Evolutionary conservation across 164 flowering plant genomes (phyloP), one percentile per base, ranked within the genome.

Genomic region (Malania oleifera): DNA sequence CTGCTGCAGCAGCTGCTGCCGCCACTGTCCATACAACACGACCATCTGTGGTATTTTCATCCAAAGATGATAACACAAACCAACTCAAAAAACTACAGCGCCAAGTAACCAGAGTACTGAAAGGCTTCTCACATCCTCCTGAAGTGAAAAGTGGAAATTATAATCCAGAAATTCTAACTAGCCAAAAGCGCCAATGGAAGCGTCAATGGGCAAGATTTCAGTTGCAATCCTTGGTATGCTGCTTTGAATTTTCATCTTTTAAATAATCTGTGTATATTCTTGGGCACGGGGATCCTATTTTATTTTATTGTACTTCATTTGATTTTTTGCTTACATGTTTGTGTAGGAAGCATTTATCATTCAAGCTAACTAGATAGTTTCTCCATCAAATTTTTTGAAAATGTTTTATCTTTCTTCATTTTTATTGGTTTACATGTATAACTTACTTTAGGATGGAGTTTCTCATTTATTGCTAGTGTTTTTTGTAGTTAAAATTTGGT

Each of bases 201-300:
- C 96, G 99, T 28, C 99, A 95, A 67, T 95, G 99, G 99, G 96
- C 98, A 54, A 89, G 72, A 69, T 81, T 83, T 74, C 99, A 95
- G 70, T 67, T 80, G 75, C 98, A 82, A 59, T 74, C 82, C 60
- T 73, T 95, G 98, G 99, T 91, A 83, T 20, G 80, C 24, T 52
- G 15, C 29, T 50, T 38, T 44, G 5, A 4, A 17, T 44, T 44
- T 6, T 31, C n/a, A n/a, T n/a, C n/a, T n/a, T n/a, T n/a, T n/a
- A n/a, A n/a, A n/a, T n/a, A n/a, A n/a, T n/a, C n/a, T n/a, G n/a
- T n/a, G n/a, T n/a, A n/a, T n/a, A n/a, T n/a, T n/a, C n/a, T n/a
- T n/a, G n/a, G n/a, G n/a, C n/a, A n/a, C n/a, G n/a, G n/a, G n/a
- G n/a, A n/a, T n/a, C n/a, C n/a, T n/a, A n/a, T n/a, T n/a, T n/a